Evolutionary conservation across 768 basidiomycete species (phyloP).

Genomic region (Russula brevipes): DNA sequence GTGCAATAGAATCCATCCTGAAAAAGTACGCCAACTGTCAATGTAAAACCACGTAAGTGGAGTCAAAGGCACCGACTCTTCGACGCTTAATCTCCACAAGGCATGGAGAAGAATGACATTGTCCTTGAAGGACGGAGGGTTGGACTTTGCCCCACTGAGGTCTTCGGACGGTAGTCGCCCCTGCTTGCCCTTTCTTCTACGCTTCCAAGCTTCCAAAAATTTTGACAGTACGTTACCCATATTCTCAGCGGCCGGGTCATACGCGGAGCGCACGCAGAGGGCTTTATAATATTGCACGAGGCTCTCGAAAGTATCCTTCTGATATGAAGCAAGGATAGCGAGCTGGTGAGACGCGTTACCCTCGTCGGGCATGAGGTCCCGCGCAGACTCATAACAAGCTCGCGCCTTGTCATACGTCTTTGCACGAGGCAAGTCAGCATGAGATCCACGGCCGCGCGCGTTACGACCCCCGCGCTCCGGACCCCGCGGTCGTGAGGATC

Average conservation of each 20-base stretch:
- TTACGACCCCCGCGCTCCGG: slow-evolving; percentile 57
- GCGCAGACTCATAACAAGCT: slow-evolving; percentile 81
- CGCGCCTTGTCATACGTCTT: slow-evolving; percentile 71
- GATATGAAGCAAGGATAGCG: slow-evolving; percentile 84
- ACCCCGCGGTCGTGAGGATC: slow-evolving; percentile 55
- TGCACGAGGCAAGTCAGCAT: slow-evolving; percentile 30
- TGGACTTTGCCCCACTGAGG: slow-evolving; percentile 49
- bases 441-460: slow-evolving; percentile 42
- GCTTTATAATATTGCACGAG: slow-evolving; percentile 88
- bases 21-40: slow-evolving; percentile 23
- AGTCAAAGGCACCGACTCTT: slow-evolving; percentile 47
- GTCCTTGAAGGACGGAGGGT: slow-evolving; percentile 58
- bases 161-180: slow-evolving; percentile 32
- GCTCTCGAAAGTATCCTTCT: slow-evolving; percentile 74
- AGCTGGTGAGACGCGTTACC: slow-evolving; percentile 96
- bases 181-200: slow-evolving; percentile 35
- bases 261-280: slow-evolving; percentile 79
- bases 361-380: slow-evolving; percentile 74
- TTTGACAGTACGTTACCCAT: slow-evolving; percentile 66
- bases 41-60: slow-evolving; percentile 5
- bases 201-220: slow-evolving; percentile 55
- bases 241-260: slow-evolving; percentile 84
- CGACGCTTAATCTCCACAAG: slow-evolving; percentile 51
- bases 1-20: slow-evolving; percentile 48
- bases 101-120: slow-evolving; percentile 74